Evolutionary conservation across 2,329 filamentous ascomycete genomes (phyloP).

Genomic region (Blastomyces silverae): DNA sequence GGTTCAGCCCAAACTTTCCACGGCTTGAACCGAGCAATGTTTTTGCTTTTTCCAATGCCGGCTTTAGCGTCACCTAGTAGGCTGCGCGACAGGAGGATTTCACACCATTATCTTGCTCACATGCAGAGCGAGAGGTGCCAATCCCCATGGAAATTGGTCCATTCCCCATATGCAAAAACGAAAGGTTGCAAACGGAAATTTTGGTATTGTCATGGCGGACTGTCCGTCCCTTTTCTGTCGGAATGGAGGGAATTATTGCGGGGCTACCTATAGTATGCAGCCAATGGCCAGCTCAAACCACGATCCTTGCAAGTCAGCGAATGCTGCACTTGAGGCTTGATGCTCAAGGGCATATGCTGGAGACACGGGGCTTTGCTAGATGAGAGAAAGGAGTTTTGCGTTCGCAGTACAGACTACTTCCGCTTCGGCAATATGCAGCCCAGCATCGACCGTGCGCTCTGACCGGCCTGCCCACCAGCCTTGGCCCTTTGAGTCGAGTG

Average conservation of each 20-base stretch:
- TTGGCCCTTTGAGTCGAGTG: not conserved
- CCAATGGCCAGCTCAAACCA: not conserved
- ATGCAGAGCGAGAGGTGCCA: not conserved
- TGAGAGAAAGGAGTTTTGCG: not conserved
- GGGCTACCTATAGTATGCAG: not conserved
- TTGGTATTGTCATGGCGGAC: not conserved
- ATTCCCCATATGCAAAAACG: not conserved
- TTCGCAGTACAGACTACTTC: not conserved
- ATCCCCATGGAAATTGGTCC: not conserved
- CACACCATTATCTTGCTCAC: not conserved
- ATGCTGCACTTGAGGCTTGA: not conserved
- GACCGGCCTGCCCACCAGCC: no score
- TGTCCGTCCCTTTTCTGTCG: not conserved
- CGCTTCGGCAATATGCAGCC: not conserved
- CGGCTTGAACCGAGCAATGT: not conserved
- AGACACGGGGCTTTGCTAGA: not conserved
- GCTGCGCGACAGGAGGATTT: not conserved
- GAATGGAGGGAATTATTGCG: not conserved
- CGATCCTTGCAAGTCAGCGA: not conserved
- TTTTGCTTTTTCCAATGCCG: not conserved
- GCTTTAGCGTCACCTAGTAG: not conserved
- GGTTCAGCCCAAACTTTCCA: not conserved
- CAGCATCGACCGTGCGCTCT: not conserved
- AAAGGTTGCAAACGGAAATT: not conserved
- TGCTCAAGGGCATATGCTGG: no score